Base-by-base conservation (phyloP, 2,329 filamentous ascomycete genomes). In the Uncinocarpus reesii region DNA sequence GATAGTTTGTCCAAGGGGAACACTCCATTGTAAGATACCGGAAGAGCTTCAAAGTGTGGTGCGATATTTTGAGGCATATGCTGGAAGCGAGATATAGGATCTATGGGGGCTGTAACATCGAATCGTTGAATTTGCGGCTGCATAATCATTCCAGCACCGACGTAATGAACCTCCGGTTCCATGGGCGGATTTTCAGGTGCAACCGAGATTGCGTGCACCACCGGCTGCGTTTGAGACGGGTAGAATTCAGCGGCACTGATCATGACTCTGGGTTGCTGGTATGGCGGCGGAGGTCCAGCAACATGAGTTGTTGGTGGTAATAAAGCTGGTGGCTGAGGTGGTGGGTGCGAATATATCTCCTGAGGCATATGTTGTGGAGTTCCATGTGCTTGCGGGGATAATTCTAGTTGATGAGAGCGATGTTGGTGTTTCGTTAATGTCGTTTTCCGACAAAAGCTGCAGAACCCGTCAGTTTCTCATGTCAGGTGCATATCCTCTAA, bases 361-460 rank as follows among this genome's bases (percentile, higher is more conserved):
- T 51, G 49, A 38, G 45, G 35, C 1, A 36, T 34, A 24, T 32
- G 45, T 13, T 52, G 46, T 7, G 49, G 45, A 20, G 43, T 42
- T 26, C 35, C 47, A 11, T 34, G 35, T 10, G 51, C 29, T 8
- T 47, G 47, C 2, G 53, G 20, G 13, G 42, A 41, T 18, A 49
- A 21, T 4, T 53, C 53, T 21, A 42, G 43, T 31, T 55, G 55
- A 40, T 57, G 55, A 34, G 55, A 55, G 6, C 55, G 52, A 43
- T 37, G 42, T 46, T 54, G 55, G 31, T 57, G 55, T 47, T 57
- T 57, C 10, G 55, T 57, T 21, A 57, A 45, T 4, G 55, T 57
- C 4, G 55, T 56, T 46, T 57, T 57, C 18, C 55, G 53, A 37
- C 55, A 57, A 32, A 57, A 57, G 44, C 55, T 57, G 41, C 36